These are phyloP conservation scores for Chlorella sp. DNA, from an alignment of 139 green algal genomes.

Conservation along the genomic window DNA sequence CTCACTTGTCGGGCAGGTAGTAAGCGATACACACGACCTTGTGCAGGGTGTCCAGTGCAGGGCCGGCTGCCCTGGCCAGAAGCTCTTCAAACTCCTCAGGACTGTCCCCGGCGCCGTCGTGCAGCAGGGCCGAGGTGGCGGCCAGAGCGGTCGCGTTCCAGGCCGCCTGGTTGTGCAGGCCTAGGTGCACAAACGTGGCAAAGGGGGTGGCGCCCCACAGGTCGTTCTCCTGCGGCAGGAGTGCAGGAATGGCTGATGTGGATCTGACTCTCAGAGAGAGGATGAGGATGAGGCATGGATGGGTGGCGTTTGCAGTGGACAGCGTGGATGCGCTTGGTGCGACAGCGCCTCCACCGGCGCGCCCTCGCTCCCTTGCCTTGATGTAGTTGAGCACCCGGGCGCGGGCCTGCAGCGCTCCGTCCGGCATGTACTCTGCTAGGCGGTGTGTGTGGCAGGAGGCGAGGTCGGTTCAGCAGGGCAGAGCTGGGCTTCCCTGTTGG, in stretches of 20 bases:
- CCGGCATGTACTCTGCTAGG: conserved; percentile 11
- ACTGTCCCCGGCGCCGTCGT: not conserved
- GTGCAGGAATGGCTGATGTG: not conserved
- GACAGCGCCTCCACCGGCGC: too few relatives aligned
- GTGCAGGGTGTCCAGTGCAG: not conserved
- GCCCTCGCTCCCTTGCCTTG: not conserved
- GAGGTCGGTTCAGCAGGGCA: not conserved
- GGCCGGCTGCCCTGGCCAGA: not conserved
- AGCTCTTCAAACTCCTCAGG: not conserved
- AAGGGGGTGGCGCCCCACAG: conserved; percentile 17
- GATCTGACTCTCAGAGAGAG: not conserved
- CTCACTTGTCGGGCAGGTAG: conserved; percentile 22
- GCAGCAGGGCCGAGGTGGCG: not conserved
- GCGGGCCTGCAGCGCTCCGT: not conserved
- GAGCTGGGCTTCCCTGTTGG: not conserved
- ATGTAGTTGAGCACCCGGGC: conserved; percentile 7
- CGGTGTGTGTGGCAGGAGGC: not conserved
- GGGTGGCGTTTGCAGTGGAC: too few relatives aligned
- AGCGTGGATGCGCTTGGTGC: too few relatives aligned
- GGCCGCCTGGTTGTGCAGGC: not conserved
- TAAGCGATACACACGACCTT: conserved; percentile 17
- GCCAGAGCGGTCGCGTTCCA: not conserved
- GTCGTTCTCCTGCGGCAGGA: not conserved
- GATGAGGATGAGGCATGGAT: too few relatives aligned
- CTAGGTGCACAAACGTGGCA: not conserved